Evolutionary conservation across 257 asterid species (phyloP), one percentile per base, ranked within the genome.

Genomic region (Primulina huaijiensis): DNA sequence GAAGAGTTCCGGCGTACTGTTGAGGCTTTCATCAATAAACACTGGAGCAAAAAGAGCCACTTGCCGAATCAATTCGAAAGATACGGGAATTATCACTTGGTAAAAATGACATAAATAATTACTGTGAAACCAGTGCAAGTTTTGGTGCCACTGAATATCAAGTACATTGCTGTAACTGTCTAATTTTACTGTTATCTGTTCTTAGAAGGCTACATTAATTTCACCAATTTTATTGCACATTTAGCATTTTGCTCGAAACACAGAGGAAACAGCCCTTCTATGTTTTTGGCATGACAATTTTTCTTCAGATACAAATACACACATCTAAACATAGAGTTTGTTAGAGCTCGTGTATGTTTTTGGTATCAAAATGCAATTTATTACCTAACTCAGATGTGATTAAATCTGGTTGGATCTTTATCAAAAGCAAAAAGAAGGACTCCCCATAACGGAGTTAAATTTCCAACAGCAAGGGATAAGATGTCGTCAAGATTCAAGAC

Each of bases 1-100:
- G 97, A 90, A 35, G 97, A 92, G 23, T 92, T 92, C 56, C 88
- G 80, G 76, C 86, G 71, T n/a, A 82, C 83, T 2, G 81, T 92
- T 5, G 98, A 90, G 3, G 92, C 80, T 0, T 87, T 86, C 81
- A 90, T 92, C 38, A 73, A 78, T 57, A 75, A 73, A 52, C 84
- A 83, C 68, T 87, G 90, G 79, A 62, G 30, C 68, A 84, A 78
- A 60, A 83, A 68, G 72, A 68, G 68, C 59, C 70, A 64, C 8
- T 75, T 63, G 67, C 25, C 60, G 6, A 58, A 58, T 29, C 53
- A 70, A 67, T 50, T 72, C 6, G 80, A 70, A 21, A 78, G 67
- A n/a, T 65, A 38, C 3, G n/a, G 63, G 63, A 64, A 75, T 50
- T 27, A 29, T 64, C 57, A 67, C 35, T 40, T 76, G 40, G 19